A percentile compares a stretch with the other conserved stretches of the same genome.
These are phyloP conservation scores for Tephrocybe rancida DNA, from an alignment of 768 basidiomycete genomes.

Conservation along the genomic window DNA sequence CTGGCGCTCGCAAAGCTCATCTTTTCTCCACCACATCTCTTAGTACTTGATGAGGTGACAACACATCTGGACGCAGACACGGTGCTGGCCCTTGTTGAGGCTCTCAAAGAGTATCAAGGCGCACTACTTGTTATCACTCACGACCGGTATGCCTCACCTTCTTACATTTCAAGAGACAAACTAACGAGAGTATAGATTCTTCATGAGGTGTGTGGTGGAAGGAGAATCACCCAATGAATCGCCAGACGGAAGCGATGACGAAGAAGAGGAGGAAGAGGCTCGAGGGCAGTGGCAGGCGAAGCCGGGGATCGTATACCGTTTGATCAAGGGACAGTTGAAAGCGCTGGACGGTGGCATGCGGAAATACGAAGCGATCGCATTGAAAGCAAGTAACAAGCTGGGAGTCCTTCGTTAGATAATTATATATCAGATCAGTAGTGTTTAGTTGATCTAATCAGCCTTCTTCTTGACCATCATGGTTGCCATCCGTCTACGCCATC, in stretches of 20 bases:
- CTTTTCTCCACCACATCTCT: constrained; percentile 53
- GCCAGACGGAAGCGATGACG: constrained; percentile 15
- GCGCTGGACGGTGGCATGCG: constrained; percentile 24
- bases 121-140: constrained; percentile 68
- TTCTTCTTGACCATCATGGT: constrained; percentile 50
- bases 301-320: constrained; percentile 23
- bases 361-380: constrained; percentile 25
- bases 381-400: constrained; percentile 17
- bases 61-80: constrained; percentile 71
- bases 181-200: constrained; percentile 17
- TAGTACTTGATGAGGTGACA: constrained; percentile 64
- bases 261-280: constrained; percentile 17
- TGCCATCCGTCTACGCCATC: constrained; percentile 79
- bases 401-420: constrained; percentile 10
- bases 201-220: constrained; percentile 30
- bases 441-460: constrained; percentile 4
- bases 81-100: constrained; percentile 54
- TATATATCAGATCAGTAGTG: constrained; percentile 13
- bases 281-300: constrained; percentile 18
- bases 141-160: constrained; percentile 32
- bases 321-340: constrained; percentile 23
- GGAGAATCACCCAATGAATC: constrained; percentile 22
- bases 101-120: constrained; percentile 53
- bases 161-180: too few species aligned
- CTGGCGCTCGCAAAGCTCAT: constrained; percentile 60